Evolutionary conservation across 2,329 filamentous ascomycete species (phyloP).

Genomic region (Aspergillus eucalypticola): DNA sequence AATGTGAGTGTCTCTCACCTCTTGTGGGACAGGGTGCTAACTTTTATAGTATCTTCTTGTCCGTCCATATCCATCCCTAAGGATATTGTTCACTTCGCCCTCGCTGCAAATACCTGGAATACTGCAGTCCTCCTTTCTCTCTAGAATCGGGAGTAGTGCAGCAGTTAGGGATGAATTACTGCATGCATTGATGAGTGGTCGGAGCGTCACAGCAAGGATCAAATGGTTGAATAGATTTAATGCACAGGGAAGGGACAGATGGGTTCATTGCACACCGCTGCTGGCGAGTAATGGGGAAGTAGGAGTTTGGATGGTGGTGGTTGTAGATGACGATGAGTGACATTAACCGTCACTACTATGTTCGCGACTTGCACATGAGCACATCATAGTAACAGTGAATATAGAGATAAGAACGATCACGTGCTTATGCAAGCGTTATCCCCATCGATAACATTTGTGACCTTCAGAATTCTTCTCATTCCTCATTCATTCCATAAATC

Average conservation of each 20-base stretch:
- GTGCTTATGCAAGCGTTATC: too few relatives aligned
- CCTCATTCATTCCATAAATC: background rate
- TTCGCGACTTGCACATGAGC: background rate
- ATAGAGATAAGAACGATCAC: too few relatives aligned
- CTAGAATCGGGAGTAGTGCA: slow-evolving; percentile 48
- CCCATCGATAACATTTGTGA: too few relatives aligned
- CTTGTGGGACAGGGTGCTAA: too few relatives aligned
- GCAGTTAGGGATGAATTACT: slow-evolving; percentile 56
- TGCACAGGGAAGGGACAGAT: slow-evolving; percentile 63
- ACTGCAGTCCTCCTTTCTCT: slow-evolving; percentile 57
- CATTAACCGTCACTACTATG: background rate
- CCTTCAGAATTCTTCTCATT: background rate
- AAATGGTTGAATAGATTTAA: slow-evolving; percentile 63
- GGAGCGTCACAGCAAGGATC: slow-evolving; percentile 73
- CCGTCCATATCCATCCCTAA: slow-evolving; percentile 64
- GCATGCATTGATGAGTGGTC: slow-evolving; percentile 65
- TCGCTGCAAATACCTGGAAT: slow-evolving; percentile 68
- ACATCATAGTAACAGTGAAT: too few relatives aligned
- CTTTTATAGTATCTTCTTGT: slow-evolving; percentile 41
- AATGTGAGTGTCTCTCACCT: slow-evolving; percentile 47
- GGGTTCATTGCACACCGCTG: slow-evolving; percentile 77
- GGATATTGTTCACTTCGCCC: slow-evolving; percentile 69
- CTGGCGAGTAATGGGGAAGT: slow-evolving; percentile 66
- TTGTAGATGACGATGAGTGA: slow-evolving; percentile 64
- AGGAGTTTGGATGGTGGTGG: slow-evolving; percentile 76